Base-by-base conservation (phyloP, 352 stramenopile genomes). In the Halophytophthora batemanensis region DNA sequence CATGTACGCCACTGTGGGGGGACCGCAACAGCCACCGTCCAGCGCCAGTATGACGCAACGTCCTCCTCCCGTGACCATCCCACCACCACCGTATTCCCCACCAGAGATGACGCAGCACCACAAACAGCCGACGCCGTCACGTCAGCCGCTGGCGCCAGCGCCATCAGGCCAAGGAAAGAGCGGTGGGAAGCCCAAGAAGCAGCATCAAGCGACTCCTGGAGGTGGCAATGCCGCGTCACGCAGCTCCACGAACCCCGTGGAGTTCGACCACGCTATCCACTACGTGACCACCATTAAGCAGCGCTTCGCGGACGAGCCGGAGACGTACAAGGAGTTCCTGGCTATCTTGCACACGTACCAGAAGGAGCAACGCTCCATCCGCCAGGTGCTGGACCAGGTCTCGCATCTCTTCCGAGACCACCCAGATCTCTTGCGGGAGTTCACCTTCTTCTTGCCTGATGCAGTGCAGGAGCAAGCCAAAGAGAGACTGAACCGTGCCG, bases 271-370 rank as follows among this genome's bases (percentile, higher is more conserved):
- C 64, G 97, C 97, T 25, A 99, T 99, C 49, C 96, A 97, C 58
- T 99, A 99, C 59, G 97, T 99, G 57, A 97, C 86, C 10, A 99
- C 93, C 8, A 99, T 99, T 74, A 99, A 99, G 72, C 97, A 98
- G 66, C 86, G 96, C 28, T 99, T 99, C 66, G 87, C 93, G 0
- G 86, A 97, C 57, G 93, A 99, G 56, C 96, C 96, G 0, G 93
- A 99, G 64, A 99, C 95, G 13, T 99, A 99, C 77, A 98, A 98
- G 62, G 76, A 98, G 52, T 99, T 99, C 70, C 71, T 99, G 19
- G 96, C 98, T 52, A 99, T 99, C 62, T 64, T 99, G 45, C 97
- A 99, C 75, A 99, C 96, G 15, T 99, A 99, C 70, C 97, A 99
- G 74, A 98, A 99, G 62, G 96, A 99, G 71, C 96, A 99, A 66